Evolutionary conservation across 345 rosid genomes (phyloP).

Genomic region (Brassica nigra): DNA sequence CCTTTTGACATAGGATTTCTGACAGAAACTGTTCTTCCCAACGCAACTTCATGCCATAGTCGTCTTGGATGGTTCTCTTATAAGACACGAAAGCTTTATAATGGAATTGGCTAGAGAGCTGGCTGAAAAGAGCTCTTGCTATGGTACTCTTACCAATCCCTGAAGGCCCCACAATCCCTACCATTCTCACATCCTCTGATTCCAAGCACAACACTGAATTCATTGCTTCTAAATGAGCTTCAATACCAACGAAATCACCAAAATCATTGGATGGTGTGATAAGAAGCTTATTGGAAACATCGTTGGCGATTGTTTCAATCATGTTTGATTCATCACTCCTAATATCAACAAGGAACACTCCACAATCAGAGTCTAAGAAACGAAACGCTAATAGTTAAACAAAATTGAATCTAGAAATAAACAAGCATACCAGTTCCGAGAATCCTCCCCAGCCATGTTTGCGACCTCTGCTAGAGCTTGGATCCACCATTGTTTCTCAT

Average conservation of each 20-base stretch:
- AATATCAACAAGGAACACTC: not conserved
- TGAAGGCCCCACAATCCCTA: not conserved
- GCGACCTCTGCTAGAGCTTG: not conserved
- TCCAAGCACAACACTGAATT: not conserved
- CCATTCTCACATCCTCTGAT: not conserved
- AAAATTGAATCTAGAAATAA: not conserved
- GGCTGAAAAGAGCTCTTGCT: not conserved
- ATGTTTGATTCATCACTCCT: not conserved
- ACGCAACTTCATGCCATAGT: constrained; percentile 23
- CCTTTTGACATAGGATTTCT: constrained; percentile 34
- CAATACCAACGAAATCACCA: not conserved
- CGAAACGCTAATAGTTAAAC: not conserved
- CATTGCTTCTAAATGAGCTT: not conserved
- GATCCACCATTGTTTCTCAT: not conserved
- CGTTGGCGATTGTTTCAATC: not conserved
- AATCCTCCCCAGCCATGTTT: constrained; percentile 7
- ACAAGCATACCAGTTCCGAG: not conserved
- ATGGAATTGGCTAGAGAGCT: not conserved
- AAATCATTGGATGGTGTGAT: not conserved
- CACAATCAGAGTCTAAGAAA: not conserved
- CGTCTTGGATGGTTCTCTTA: not conserved
- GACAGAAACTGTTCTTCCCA: constrained; percentile 41
- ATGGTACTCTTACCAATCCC: not conserved
- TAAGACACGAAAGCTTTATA: not conserved
- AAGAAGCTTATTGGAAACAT: not conserved